Base-by-base conservation (phyloP, 192 early-diverging fungal species). In the Coemansia sp. region DNA sequence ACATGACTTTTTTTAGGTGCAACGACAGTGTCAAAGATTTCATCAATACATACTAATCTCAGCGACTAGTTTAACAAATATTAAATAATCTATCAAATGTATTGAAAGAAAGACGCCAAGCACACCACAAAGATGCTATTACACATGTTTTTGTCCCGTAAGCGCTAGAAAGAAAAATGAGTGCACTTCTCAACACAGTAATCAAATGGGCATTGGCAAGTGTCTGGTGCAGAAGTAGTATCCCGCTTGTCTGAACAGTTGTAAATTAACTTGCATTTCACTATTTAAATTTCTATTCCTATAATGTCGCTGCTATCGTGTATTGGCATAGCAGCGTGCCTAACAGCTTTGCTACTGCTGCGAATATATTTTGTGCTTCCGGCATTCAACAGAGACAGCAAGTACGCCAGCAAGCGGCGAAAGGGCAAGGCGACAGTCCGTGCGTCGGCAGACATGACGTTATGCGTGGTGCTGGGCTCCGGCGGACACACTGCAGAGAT, bases 401-500 rank as follows among this genome's bases (percentile, higher is more conserved):
- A 31, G 26, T 5, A 44, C 12, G 61, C 49, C 11, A 60, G 40
- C 36, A 31, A 36, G 20, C 57, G 57, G 22, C 46, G 59, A 58
- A 75, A 72, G 44, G 72, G 72, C 56, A 75, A 74, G 31, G 56
- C 69, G 1, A 51, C 50, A 3, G 42, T 58, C 0, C 49, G 34
- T 8, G 46, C 34, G 42, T 23, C 42, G 7, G 36, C 56, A 21
- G 25, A 66, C 17, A 80, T 60, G 54, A 58, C 60, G 37, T 61
- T 81, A 1, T 81, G 78, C 37, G 55, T 81, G 12, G 70, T 81
- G 26, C 54, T 81, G 17, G 78, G 78, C 0, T 81, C 78, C 1
- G 74, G 96, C 37, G 96, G 96, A 10, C 96, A 98, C 69, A 96
- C 96, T 0, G 80, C 88, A 5, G 96, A 98, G 71, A 97, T 98